Evolutionary conservation across 768 basidiomycete genomes (phyloP).

Genomic region (Boletus sp.): DNA sequence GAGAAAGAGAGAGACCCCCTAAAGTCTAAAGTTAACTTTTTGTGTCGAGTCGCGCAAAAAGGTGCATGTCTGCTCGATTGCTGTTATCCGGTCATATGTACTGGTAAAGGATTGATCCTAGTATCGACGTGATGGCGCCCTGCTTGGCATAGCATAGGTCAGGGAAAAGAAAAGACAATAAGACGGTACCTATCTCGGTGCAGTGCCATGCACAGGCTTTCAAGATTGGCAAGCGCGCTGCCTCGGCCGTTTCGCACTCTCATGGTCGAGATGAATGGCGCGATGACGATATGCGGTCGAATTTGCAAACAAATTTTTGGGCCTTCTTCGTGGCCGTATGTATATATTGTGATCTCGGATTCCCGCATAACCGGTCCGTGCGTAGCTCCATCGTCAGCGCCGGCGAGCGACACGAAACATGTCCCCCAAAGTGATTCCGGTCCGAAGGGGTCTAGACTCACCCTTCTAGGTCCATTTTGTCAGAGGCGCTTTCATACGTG

Average conservation of each 20-base stretch:
- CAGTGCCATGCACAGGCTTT: not conserved
- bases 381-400: too few species aligned
- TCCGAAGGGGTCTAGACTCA: not conserved
- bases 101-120: not conserved
- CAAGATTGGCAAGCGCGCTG: not conserved
- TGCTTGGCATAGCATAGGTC: not conserved
- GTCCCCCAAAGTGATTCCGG: too few species aligned
- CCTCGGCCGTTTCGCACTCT: not conserved
- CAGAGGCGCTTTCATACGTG: not conserved
- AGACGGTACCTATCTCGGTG: not conserved
- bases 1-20: not conserved
- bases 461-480: too few species aligned
- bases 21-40: not conserved
- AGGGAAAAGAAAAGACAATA: slow-evolving; percentile 9
- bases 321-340: not conserved
- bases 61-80: slow-evolving; percentile 2
- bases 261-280: not conserved
- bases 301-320: not conserved
- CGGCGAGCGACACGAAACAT: too few species aligned
- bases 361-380: not conserved
- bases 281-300: not conserved
- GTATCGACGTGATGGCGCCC: not conserved
- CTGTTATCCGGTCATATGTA: not conserved
- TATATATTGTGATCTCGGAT: not conserved
- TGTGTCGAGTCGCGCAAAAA: not conserved